phyloP scores from a whole-genome alignment of 345 rosid genomes.

The Ceriops decandra region DNA sequence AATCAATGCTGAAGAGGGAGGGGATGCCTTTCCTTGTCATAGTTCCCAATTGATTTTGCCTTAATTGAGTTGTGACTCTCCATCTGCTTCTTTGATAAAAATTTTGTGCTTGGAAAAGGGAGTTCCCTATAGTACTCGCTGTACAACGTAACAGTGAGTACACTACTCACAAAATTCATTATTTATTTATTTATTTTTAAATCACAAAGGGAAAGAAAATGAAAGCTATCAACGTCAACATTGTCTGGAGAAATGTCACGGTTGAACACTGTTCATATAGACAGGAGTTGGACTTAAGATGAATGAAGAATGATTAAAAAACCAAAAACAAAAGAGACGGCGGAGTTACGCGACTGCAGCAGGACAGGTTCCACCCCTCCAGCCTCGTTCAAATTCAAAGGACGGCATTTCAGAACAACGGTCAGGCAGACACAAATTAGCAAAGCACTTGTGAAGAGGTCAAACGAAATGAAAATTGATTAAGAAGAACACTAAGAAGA shows the following conservation, averaged over 20 bases:
- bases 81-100: too few relatives aligned
- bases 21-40: conserved; percentile 1
- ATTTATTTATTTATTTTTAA: neutral
- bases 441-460: conserved; percentile 33
- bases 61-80: neutral
- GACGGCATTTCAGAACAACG: conserved; percentile 5
- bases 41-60: conserved; percentile 22
- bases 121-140: too few relatives aligned
- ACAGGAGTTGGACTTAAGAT: neutral
- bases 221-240: neutral
- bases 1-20: too few relatives aligned
- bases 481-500: neutral
- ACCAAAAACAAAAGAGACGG: neutral
- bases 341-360: neutral
- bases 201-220: neutral
- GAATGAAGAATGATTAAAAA: neutral
- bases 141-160: too few relatives aligned
- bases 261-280: neutral
- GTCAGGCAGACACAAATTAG: neutral
- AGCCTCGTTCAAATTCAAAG: neutral
- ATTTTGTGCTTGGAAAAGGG: neutral
- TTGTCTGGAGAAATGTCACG: too few relatives aligned
- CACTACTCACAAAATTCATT: too few relatives aligned
- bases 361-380: neutral
- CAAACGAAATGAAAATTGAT: conserved; percentile 15